Conservation (phyloP, 129 eudicot genomes). For the Escallonia rubra region DNA sequence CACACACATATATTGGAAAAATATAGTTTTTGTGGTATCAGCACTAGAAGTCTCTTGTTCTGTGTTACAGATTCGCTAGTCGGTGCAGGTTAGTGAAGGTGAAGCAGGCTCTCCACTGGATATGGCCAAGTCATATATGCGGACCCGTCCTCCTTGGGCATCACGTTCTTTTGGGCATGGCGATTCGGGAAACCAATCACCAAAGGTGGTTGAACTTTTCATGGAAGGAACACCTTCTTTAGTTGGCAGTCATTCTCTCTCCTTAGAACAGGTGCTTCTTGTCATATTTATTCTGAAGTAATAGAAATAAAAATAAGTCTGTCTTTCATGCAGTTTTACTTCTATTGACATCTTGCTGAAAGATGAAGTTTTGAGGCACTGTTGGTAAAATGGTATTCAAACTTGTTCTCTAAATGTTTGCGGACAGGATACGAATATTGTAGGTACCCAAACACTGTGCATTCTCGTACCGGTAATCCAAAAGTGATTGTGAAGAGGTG, state of each 20-base stretch:
- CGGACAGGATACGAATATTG: too few species aligned
- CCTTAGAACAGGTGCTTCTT: slow-evolving; percentile 45
- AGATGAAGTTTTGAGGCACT: too few species aligned
- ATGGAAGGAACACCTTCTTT: slow-evolving; percentile 39
- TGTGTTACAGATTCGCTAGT: neutral
- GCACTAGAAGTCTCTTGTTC: slow-evolving; percentile 1
- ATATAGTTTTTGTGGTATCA: neutral
- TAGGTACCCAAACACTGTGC: too few species aligned
- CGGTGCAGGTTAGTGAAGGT: slow-evolving; percentile 36
- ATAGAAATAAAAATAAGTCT: too few species aligned
- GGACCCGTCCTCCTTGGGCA: slow-evolving; percentile 79
- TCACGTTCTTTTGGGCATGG: slow-evolving; percentile 47
- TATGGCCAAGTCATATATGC: slow-evolving; percentile 89
- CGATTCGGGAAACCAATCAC: slow-evolving; percentile 44
- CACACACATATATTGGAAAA: neutral
- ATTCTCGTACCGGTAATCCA: too few species aligned
- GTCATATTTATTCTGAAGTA: too few species aligned
- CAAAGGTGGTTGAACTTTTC: slow-evolving; percentile 38
- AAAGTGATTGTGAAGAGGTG: too few species aligned
- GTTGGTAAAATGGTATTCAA: too few species aligned
- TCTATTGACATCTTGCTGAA: too few species aligned
- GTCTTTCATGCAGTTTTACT: too few species aligned
- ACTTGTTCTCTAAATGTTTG: too few species aligned
- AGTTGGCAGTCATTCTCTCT: slow-evolving; percentile 36
- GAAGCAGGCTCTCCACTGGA: slow-evolving; percentile 71